Percentiles rank a stretch among this genome's conserved stretches.
These are phyloP conservation scores for Naegleria gruberi DNA, from an alignment of 208 protist species.

Conservation along the genomic window DNA sequence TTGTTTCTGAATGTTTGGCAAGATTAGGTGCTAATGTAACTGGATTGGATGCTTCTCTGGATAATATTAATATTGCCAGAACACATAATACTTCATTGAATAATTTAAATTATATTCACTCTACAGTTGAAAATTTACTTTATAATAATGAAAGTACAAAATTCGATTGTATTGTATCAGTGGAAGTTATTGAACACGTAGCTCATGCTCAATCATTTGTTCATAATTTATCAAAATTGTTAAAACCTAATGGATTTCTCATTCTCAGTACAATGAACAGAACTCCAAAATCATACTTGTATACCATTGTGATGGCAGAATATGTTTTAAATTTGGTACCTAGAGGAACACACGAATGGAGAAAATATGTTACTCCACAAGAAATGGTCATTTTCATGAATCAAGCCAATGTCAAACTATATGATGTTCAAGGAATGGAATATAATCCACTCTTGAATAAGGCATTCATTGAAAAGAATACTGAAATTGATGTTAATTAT, in stretches of 20 bases:
- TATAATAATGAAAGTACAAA: conserved; percentile 1
- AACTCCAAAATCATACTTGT: conserved; percentile 57
- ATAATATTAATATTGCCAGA: conserved; percentile 65
- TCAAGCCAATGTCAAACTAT: not conserved
- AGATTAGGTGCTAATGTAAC: conserved; percentile 69
- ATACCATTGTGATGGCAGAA: conserved; percentile 69
- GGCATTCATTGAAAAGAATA: not conserved
- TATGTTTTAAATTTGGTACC: conserved; percentile 64
- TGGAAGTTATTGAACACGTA: conserved; percentile 86
- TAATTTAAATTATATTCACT: conserved; percentile 16
- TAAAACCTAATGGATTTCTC: conserved; percentile 69
- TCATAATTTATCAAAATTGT: conserved; percentile 54
- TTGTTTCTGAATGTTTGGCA: conserved; percentile 71
- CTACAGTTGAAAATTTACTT: not conserved
- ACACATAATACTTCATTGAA: conserved; percentile 34
- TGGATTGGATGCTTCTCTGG: conserved; percentile 72
- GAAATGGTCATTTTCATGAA: conserved; percentile 45
- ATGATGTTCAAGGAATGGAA: not conserved
- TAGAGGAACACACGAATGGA: conserved; percentile 76
- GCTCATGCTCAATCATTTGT: conserved; percentile 69
- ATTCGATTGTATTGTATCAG: conserved; percentile 74
- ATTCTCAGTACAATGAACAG: conserved; percentile 84
- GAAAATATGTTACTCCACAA: conserved; percentile 67
- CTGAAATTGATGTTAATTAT: not conserved
- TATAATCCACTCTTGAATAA: not conserved